Base-by-base conservation (phyloP, 2,329 filamentous ascomycete genomes). In the Dryadomyces sulphureus region DNA sequence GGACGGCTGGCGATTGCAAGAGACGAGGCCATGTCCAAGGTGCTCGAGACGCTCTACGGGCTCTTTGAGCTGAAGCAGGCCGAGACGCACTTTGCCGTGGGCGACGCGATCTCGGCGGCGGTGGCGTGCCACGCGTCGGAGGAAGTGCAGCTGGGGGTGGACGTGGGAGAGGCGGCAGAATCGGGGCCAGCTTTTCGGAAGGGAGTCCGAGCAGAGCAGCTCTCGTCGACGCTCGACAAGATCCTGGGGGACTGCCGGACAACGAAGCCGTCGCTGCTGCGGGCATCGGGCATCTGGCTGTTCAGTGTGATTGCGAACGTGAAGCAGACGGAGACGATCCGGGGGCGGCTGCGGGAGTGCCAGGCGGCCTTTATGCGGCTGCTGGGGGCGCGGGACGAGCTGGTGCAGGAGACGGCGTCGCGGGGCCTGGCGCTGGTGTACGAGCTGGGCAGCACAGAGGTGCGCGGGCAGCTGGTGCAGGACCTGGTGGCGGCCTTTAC, bases 401-500 rank as follows among this genome's bases (percentile, higher is more conserved):
- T 96, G 8, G 88, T 96, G 0, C 92, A 98, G 61, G 92, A 98
- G 62, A 93, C 88, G 5, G 89, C 92, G 4, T 94, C 90, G 1
- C 74, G 90, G 48, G 92, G 92, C 1, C 70, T 98, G 25, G 81
- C 86, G n/a, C 64, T 96, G 41, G 88, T 96, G 2, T 98, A 96
- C 59, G 89, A 95, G 56, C 87, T 87, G 59, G 92, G 92, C 1
- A 86, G 94, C 55, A 73, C 81, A 24, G 74, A 74, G 1, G 70
- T 95, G 19, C 90, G 85, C 59, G 80, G 85, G 48, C 80, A 88
- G 41, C 71, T 98, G 24, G 85, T 94, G 3, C 81, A 81, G 47
- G 90, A 95, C 56, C 72, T 98, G 3, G 85, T 96, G 0, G 77
- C 84, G 7, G 86, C 86, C 0, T 96, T 96, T 54, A 95, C 87